Evolutionary conservation across 805 yeast genomes (phyloP).

Genomic region (Candida golubevii): DNA sequence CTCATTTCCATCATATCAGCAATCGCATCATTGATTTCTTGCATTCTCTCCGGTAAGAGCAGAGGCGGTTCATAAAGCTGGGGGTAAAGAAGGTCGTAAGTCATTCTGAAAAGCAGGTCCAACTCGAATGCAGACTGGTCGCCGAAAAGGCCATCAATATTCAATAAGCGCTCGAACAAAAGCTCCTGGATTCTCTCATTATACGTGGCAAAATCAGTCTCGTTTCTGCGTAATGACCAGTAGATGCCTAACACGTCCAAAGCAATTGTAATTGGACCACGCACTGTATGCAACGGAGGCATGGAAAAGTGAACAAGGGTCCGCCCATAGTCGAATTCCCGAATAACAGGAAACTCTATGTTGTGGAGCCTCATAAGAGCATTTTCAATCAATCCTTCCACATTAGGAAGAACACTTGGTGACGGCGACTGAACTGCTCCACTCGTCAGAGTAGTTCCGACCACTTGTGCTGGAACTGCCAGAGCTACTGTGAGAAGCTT

Average conservation of each 20-base stretch:
- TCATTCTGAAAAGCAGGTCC: not conserved
- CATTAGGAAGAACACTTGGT: no score
- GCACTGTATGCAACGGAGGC: no score
- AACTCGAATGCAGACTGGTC: not conserved
- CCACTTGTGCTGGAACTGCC: no score
- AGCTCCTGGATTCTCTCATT: not conserved
- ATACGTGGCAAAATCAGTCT: not conserved
- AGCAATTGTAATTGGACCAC: not conserved
- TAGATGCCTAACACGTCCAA: not conserved
- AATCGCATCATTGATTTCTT: not conserved
- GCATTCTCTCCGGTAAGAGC: not conserved
- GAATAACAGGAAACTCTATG: no score
- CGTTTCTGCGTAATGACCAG: not conserved
- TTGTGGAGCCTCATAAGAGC: no score
- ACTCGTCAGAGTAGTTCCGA: no score
- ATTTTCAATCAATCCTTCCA: no score
- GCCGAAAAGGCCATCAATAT: not conserved
- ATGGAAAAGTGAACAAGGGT: no score
- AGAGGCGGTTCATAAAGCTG: not conserved
- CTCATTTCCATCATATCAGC: not conserved
- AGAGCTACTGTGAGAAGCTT: no score
- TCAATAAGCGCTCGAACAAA: conserved; percentile 1
- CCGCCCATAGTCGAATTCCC: no score
- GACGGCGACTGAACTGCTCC: no score
- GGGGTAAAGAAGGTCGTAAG: not conserved